These are phyloP conservation scores for Harrya chromipes DNA, from an alignment of 768 basidiomycete genomes.

Conservation along the genomic window DNA sequence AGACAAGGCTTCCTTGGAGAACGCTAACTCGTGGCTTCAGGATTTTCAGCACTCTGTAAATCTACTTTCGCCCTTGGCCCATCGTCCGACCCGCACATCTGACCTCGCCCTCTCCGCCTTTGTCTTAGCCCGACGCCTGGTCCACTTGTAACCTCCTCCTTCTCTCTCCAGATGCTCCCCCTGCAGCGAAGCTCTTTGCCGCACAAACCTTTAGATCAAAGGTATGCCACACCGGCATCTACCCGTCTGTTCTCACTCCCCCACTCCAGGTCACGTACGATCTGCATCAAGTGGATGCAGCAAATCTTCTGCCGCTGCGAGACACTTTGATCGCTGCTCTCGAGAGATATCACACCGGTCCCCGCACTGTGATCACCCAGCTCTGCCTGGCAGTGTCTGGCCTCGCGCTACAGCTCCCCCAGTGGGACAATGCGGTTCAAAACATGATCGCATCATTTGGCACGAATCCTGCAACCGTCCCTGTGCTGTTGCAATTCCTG, in stretches of 20 bases:
- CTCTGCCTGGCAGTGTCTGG: conserved; percentile 88
- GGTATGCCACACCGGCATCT: conserved; percentile 43
- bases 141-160: conserved; percentile 90
- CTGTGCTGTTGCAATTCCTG: conserved; percentile 83
- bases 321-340: conserved; percentile 84
- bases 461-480: conserved; percentile 77
- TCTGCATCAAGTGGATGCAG: conserved; percentile 77
- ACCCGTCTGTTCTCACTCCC: conserved; percentile 32
- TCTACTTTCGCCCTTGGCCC: conserved; percentile 69
- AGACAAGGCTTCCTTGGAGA: conserved; percentile 77
- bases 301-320: conserved; percentile 73
- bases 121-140: conserved; percentile 94
- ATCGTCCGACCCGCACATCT: conserved; percentile 59
- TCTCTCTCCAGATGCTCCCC: conserved; percentile 71
- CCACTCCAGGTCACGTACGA: conserved; percentile 85
- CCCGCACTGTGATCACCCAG: conserved; percentile 82
- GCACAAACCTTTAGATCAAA: conserved; percentile 96
- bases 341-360: conserved; percentile 68
- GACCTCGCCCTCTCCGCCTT: conserved; percentile 56
- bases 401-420: conserved; percentile 82
- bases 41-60: conserved; percentile 99
- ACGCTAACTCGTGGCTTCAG: conserved; percentile 93
- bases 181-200: conserved; percentile 85
- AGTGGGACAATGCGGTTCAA: conserved; percentile 81
- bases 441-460: conserved; percentile 85